Conservation (phyloP, 768 basidiomycete genomes). For the Termitomyces sp. region DNA sequence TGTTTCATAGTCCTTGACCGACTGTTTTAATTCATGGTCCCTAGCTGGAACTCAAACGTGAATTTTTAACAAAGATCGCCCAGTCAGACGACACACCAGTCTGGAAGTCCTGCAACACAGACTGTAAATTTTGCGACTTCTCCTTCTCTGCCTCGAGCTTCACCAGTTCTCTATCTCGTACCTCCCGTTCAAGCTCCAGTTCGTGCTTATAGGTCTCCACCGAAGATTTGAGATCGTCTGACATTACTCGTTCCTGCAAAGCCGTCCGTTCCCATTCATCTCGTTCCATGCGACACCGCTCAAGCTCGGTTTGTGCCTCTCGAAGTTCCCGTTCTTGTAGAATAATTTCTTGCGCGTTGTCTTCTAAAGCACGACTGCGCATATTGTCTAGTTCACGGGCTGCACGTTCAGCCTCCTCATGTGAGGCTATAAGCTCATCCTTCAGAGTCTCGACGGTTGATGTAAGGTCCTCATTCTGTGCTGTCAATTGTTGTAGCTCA, state of each 20-base stretch:
- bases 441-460: constrained; percentile 77
- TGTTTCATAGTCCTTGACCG: constrained; percentile 77
- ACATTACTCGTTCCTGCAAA: constrained; percentile 60
- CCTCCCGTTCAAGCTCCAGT: constrained; percentile 62
- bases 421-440: constrained; percentile 71
- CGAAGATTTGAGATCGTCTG: constrained; percentile 66
- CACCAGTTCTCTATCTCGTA: constrained; percentile 47
- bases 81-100: constrained; percentile 53
- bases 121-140: constrained; percentile 81
- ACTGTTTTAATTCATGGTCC: constrained; percentile 85
- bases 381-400: constrained; percentile 67
- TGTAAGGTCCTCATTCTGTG: constrained; percentile 72
- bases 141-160: constrained; percentile 69
- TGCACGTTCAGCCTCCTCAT: constrained; percentile 70
- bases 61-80: not conserved
- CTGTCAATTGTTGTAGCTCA: constrained; percentile 72
- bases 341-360: constrained; percentile 65
- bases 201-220: constrained; percentile 59
- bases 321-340: constrained; percentile 77
- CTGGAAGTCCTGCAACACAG: constrained; percentile 95
- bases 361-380: constrained; percentile 61
- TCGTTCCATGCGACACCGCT: constrained; percentile 79
- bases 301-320: constrained; percentile 83
- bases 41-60: constrained; percentile 53
- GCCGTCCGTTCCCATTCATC: constrained; percentile 54